Evolutionary conservation across 2,329 filamentous ascomycete genomes (phyloP), one percentile per base, ranked within the genome.

Genomic region (Pseudogymnoascus sp.): DNA sequence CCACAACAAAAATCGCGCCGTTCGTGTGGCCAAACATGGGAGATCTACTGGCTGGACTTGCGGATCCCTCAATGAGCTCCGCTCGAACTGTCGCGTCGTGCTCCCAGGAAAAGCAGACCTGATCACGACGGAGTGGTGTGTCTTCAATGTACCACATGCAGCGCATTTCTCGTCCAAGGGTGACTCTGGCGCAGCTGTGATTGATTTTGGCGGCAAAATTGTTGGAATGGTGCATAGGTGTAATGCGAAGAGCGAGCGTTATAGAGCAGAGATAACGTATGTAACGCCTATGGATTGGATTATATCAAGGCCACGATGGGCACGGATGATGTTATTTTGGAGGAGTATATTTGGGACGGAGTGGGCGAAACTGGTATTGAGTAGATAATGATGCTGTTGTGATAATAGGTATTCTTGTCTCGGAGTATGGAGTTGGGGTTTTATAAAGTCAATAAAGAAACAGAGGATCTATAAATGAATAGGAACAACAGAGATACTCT

Each of bases 241-340:
- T 22, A 50, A 8, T 46, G 22, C 26, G 11, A 33, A 33, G 19
- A 46, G 35, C 19, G 35, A 61, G 22, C 5, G 4, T 22, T 33
- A 46, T 31, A 43, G 16, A 28, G 33, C 40, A 33, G 38, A 46
- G 22, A 43, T 61, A 7, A 61, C 38, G 14, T 50, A 61, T 50
- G 60, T 38, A 1, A 61, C 35, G 16, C 60, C 60, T 35, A 61
- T 61, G 38, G 60, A 50, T n/a, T 61, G 37, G 60, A 22, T 61
- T 16, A 33, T 46, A 61, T 50, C 14, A 61, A 46, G 43, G 43
- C 43, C 3, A 28, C 43, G 10, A 50, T 50, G 43, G 43, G 24
- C 1, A 28, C 43, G 6, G 24, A 50, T 14, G 43, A 50, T 50
- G 24, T 50, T 50, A n/a, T 28, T 50, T 28, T 50, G 3, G 24